Conservation (phyloP, 257 asterid species). For the Solanum neorickii region DNA sequence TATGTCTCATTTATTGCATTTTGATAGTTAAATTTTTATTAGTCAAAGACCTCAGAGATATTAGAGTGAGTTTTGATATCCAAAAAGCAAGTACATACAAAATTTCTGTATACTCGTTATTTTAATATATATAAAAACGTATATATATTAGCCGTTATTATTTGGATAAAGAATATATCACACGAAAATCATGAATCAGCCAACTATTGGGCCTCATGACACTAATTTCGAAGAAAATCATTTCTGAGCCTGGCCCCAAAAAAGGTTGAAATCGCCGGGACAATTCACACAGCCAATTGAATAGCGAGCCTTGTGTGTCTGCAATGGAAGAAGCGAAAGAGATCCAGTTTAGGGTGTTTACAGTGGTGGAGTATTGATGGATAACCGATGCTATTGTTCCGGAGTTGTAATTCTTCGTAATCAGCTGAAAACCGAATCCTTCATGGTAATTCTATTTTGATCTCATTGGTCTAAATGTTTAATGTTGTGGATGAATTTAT, state of each 20-base stretch:
- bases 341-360: background rate
- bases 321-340: background rate
- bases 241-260: background rate
- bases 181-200: background rate
- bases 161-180: background rate
- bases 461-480: background rate
- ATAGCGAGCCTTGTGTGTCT: background rate
- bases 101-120: background rate
- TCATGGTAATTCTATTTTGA: background rate
- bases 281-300: background rate
- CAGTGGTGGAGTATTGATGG: background rate
- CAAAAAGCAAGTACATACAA: background rate
- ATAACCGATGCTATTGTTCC: background rate
- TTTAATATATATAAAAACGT: too few species aligned
- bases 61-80: background rate
- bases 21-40: background rate
- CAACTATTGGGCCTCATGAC: background rate
- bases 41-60: background rate
- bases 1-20: background rate
- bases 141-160: background rate
- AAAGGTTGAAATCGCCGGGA: background rate
- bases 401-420: background rate
- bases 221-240: background rate
- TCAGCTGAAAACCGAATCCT: background rate
- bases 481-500: background rate